Evolutionary conservation across 2,329 filamentous ascomycete genomes (phyloP), one percentile per base, ranked within the genome.

Genomic region (Aspergillus niger): DNA sequence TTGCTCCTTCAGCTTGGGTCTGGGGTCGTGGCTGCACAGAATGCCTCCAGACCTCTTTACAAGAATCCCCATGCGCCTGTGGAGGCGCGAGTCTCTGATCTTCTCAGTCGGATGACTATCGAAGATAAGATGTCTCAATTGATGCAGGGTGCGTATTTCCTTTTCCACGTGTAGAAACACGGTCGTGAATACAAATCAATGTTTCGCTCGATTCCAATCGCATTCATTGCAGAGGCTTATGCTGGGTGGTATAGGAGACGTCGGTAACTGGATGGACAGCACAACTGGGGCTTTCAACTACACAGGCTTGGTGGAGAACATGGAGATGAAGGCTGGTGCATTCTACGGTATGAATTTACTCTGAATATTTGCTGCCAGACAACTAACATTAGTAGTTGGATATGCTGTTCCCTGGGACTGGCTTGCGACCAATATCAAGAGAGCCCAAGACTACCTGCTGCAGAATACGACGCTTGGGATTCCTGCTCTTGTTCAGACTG

Each of bases 211-310:
- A 5, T 20, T 32, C n/a, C 24, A 30, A 32, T 47, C 11, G 26
- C 26, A 11, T 47, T 22, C 10, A 32, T 36, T 17, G 26, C 41
- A 26, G 24, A n/a, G 17, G 24, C 28, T 53, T 6, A 49, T 17
- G 38, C 47, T n/a, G 30, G 20, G 36, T n/a, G 17, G 28, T 32
- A 13, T 47, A 77, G 82, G 89, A 51, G 90, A 92, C 69, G 82
- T 92, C 62, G 82, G 83, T 5, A 91, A 91, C 71, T 92, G 89
- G 86, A 83, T 92, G 73, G 86, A 91, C 70, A 81, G 82, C n/a
- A 87, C 85, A 0, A 83, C 84, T 36, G 87, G 87, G 58, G 79
- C 76, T n/a, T 86, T 90, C 76, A 92, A 92, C 70, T 79, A 83
- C 55, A 85, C 83, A 0, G 90, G 88, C 0, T 78, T 92, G 10